phyloP scores from a whole-genome alignment of 192 early-diverging fungal species.

The Backusella luteola region DNA sequence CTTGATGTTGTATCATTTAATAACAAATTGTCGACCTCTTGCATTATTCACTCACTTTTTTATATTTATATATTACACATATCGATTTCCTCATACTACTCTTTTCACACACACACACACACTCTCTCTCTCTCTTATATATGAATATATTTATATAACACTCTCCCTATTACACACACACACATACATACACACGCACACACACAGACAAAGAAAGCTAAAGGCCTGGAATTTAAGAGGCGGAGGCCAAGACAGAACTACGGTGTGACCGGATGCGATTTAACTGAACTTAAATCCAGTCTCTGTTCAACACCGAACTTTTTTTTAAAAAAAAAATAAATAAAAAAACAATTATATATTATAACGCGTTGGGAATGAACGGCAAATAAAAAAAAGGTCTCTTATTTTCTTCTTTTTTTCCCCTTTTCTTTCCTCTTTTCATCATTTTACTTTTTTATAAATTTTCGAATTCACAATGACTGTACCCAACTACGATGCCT shows the following conservation, averaged over 20 bases:
- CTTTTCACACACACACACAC: background rate
- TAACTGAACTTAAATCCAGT: conserved; percentile 3
- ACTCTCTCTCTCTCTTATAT: background rate
- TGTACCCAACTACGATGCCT: conserved; percentile 22
- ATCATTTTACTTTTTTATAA: background rate
- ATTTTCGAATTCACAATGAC: conserved; percentile 9
- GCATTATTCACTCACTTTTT: background rate
- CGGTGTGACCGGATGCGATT: background rate
- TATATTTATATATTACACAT: background rate
- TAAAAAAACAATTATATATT: background rate
- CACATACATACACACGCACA: background rate
- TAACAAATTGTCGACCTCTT: background rate
- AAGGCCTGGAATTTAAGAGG: background rate
- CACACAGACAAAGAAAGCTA: background rate
- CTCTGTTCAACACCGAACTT: background rate
- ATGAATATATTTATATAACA: background rate
- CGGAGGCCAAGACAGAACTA: background rate
- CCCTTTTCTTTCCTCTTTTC: conserved; percentile 8
- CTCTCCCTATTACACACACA: background rate
- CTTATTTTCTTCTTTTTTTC: background rate
- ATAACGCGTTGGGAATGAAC: background rate
- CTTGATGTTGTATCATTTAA: background rate
- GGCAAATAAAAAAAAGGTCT: background rate
- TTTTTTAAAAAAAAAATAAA: background rate
- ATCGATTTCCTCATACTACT: background rate